Evolutionary conservation across 768 basidiomycete species (phyloP), one percentile per base, ranked within the genome.

Genomic region (Boletus tomentosulus): DNA sequence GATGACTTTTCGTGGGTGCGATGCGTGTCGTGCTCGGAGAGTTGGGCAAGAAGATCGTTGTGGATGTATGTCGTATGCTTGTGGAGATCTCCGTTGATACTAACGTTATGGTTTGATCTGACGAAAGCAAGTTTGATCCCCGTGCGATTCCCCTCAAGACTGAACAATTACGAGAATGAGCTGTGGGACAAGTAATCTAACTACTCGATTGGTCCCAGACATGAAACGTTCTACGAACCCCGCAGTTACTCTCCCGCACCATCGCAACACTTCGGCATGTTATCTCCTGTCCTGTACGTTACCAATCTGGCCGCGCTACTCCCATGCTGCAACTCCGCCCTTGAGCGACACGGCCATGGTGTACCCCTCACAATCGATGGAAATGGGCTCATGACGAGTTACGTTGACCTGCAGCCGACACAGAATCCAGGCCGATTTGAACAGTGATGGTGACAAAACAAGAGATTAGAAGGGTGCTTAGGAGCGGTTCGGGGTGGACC

Each of bases 131-230:
- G 71, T 99, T 98, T 49, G 95, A 99, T 73, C 91, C 94, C 4
- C 80, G 86, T 10, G 80, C 85, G 7, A 98, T 99, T 60, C 96
- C 96, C 7, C 79, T 98, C 60, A 98, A 98, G 74, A 92, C 88
- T 0, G 96, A 91, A 84, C 55, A 93, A 97, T 61, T 97, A 96
- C 63, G 87, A 92, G 78, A 97, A 95, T 64, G 94, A 96, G 69
- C 82, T 97, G 11, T 98, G 94, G 94, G 94, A 97, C 66, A 93
- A 94, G 70, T 93, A 96, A 60, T 94, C 91, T 0, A 95, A 95
- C 63, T 93, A 96, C 71, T 93, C 91, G 56, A 91, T 94, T 48
- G 92, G 92, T 8, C 93, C 91, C 59, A 92, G 92, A 42, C 89
- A 89, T 39, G 90, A 92, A 67, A 94, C 92, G 0, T 82, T 80